Evolutionary conservation across 2,329 filamentous ascomycete genomes (phyloP), one percentile per base, ranked within the genome.

Genomic region (Trichoderma semiorbis): DNA sequence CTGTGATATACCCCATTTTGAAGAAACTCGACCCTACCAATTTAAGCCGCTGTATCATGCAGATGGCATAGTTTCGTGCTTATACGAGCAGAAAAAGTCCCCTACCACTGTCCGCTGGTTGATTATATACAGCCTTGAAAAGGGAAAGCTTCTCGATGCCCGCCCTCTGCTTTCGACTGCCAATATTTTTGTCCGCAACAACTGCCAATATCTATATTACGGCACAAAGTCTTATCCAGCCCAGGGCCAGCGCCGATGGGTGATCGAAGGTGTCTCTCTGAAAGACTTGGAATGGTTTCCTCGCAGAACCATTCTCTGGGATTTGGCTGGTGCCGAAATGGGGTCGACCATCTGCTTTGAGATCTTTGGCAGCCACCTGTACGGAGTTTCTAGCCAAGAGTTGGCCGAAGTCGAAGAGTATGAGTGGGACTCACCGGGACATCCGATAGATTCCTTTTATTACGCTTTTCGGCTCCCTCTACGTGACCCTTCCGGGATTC

Each of bases 331-430:
- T 1, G 86, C 84, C 21, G 91, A 92, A 60, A 84, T 94, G 36
- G 90, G 90, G 7, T 87, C 86, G 12, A 90, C 88, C 0, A 83
- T 93, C n/a, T 92, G 88, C 73, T 94, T 95, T 76, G 91, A 92
- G 73, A 87, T 94, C 21, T 84, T 92, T 73, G 84, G 89, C 47
- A 85, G 84, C 11, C 84, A 89, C 75, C 89, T 95, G 53, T 94
- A 94, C 75, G 90, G 87, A 0, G 81, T 94, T 7, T 92, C 92
- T 0, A 94, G 89, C 74, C 86, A 90, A 74, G 87, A 86, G 2
- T 85, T 86, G 3, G 87, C 89, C 67, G 87, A 91, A 71, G 84
- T 88, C 0, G 88, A 91, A 72, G 88, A 91, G 71, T 83, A 88
- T 5, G 87, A 91, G 71, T 92, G 88, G 61, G 28, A 34, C n/a